These are phyloP conservation scores for Fonsecaea pedrosoi DNA, from an alignment of 2,329 filamentous ascomycete species.

Conservation along the genomic window DNA sequence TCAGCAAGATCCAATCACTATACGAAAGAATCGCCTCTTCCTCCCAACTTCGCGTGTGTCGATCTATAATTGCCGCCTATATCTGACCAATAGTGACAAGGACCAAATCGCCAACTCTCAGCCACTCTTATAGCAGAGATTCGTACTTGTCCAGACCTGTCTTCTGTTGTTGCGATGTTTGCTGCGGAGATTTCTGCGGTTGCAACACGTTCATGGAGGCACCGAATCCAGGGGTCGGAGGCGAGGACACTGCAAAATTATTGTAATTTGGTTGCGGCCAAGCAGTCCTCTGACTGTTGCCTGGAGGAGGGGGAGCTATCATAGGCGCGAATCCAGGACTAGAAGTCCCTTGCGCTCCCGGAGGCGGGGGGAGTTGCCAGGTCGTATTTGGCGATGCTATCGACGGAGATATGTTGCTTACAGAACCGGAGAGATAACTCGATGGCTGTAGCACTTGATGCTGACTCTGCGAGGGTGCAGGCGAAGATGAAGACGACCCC, in stretches of 20 bases:
- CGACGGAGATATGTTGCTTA: conserved; percentile 27
- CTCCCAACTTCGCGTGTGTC: neutral
- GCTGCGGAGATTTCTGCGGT: conserved; percentile 41
- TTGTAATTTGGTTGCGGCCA: conserved; percentile 34
- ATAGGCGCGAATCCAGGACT: conserved; percentile 17
- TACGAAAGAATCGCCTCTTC: neutral
- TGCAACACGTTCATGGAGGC: conserved; percentile 35
- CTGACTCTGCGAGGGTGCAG: conserved; percentile 23
- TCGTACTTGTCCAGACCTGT: conserved; percentile 63
- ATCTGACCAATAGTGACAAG: neutral
- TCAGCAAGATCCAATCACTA: neutral
- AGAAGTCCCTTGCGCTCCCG: conserved; percentile 15
- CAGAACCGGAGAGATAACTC: conserved; percentile 21
- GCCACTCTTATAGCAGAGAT: conserved; percentile 57
- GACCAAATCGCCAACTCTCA: neutral
- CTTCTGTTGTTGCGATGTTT: conserved; percentile 43
- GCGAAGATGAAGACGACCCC: conserved; percentile 27
- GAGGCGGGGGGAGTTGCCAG: conserved; percentile 35
- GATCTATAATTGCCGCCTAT: neutral
- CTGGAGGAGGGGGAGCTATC: conserved; percentile 46
- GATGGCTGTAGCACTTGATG: conserved; percentile 31
- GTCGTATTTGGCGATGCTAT: conserved; percentile 23
- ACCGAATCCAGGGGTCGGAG: conserved; percentile 23
- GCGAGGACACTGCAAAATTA: conserved; percentile 29
- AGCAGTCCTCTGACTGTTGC: conserved; percentile 31